Conservation (phyloP, 305 asterid genomes). For the Plantago coronopus region DNA sequence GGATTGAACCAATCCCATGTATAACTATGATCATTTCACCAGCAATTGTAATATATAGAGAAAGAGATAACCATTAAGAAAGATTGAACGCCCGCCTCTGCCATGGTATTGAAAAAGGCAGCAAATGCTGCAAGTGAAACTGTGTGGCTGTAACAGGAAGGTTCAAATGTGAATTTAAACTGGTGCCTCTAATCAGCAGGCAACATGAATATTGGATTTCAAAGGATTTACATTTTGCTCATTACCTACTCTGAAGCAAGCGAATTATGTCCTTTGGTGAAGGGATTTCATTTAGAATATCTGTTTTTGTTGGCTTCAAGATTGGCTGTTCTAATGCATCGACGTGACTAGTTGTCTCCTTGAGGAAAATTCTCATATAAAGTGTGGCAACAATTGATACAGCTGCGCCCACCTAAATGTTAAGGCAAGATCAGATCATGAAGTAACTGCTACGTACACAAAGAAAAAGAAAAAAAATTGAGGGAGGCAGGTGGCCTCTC, state of each 20-base stretch:
- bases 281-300: slow-evolving; percentile 35
- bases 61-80: slow-evolving; percentile 39
- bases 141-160: slow-evolving; percentile 28
- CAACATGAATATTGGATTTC: not conserved
- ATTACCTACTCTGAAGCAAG: slow-evolving; percentile 48
- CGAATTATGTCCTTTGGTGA: slow-evolving; percentile 44
- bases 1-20: too few relatives aligned
- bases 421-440: too few relatives aligned
- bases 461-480: too few relatives aligned
- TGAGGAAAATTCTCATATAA: slow-evolving; percentile 50
- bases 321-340: slow-evolving; percentile 38
- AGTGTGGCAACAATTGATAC: slow-evolving; percentile 40
- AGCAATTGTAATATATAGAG: too few relatives aligned
- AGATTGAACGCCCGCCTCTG: slow-evolving; percentile 45
- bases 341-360: slow-evolving; percentile 23
- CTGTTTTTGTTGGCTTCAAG: slow-evolving; percentile 25
- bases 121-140: slow-evolving; percentile 41
- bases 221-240: not conserved
- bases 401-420: slow-evolving; percentile 49
- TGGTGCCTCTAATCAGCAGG: not conserved
- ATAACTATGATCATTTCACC: too few relatives aligned
- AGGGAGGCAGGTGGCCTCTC: too few relatives aligned
- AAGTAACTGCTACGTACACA: too few relatives aligned
- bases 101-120: slow-evolving; percentile 57
- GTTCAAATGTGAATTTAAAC: not conserved